Evolutionary conservation across 164 flowering plant genomes (phyloP).

Genomic region (Liquidambar formosana): DNA sequence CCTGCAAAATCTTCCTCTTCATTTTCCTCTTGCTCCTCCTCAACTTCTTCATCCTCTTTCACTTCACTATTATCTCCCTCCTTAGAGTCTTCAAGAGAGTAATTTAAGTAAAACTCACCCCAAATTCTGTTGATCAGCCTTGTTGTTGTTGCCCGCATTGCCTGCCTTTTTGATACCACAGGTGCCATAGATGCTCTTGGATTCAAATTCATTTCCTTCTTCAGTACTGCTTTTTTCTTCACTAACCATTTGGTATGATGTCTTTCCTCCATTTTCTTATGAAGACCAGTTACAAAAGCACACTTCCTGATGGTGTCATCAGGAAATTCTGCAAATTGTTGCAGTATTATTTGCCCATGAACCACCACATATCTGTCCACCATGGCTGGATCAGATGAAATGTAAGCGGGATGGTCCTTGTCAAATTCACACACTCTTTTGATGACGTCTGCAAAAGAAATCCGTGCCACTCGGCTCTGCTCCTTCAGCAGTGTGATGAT

Average conservation of each 20-base stretch:
- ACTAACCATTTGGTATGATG: conserved; percentile 81
- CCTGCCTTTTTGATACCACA: conserved; percentile 57
- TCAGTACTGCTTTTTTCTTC: conserved; percentile 50
- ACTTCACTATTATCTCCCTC: conserved; percentile 25
- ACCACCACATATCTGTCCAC: conserved; percentile 83
- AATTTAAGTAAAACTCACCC: conserved; percentile 86
- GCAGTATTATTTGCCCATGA: conserved; percentile 83
- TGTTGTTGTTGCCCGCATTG: conserved; percentile 90
- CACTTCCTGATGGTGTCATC: conserved; percentile 57
- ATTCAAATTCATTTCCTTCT: conserved; percentile 54
- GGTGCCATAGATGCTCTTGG: conserved; percentile 68
- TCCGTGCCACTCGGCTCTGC: conserved; percentile 62
- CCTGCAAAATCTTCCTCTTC: conserved; percentile 42
- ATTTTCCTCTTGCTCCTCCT: too few species aligned
- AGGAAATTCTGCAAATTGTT: conserved; percentile 75
- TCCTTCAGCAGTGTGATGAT: conserved; percentile 71
- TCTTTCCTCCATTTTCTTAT: conserved; percentile 65
- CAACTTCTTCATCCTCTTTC: conserved; percentile 26
- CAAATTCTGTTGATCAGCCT: conserved; percentile 75
- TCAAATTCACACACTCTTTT: conserved; percentile 50
- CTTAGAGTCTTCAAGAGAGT: conserved; percentile 56
- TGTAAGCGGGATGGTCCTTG: conserved; percentile 47
- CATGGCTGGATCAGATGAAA: conserved; percentile 54
- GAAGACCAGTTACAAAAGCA: conserved; percentile 66
- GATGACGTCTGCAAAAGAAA: conserved; percentile 72